Base-by-base conservation (phyloP, 2,329 filamentous ascomycete species). In the Neoscytalidium dimidiatum region DNA sequence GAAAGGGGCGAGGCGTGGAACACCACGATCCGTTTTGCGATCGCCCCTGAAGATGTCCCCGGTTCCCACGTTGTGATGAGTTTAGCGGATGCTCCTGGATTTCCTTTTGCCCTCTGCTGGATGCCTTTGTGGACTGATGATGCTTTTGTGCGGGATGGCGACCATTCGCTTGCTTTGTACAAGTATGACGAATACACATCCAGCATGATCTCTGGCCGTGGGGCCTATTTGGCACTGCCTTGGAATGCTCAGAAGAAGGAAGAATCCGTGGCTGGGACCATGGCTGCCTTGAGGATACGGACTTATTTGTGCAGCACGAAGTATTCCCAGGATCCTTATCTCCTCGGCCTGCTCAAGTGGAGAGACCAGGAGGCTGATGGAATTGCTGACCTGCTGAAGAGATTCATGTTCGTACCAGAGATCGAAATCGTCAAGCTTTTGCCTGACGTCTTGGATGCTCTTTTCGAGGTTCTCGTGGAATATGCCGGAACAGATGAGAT, bases 381-480 rank as follows among this genome's bases (percentile, higher is more conserved):
- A 38, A 83, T 98, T 1, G 83, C 91, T 0, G 84, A 88, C 26
- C 81, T 96, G 0, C 80, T 99, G 46, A 90, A 91, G 74, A 89
- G 94, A 69, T 86, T 98, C 56, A 89, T 94, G 21, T 98, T 98
- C 69, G 94, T 99, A 0, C 92, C 95, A 0, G 95, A 99, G 75
- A 97, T 98, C 64, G 96, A 99, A 78, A 92, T 99, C 35, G 95
- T 99, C 67, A 99, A 98, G 80, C 85, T 98, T 46, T 82, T 98
- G 7, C 90, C 87, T 68, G 91, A 96, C 71, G 93, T 98, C 1
- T 90, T 99, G 62, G 92, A 97, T 75, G 88, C 92, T 0, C 85
- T 99, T 0, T 99, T 99, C 74, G 90, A 92, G 5, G 93, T 97
- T 29, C 82, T 98, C 29, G 92, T 96, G 31, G 93, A 97, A 70